Evolutionary conservation across 2,329 filamentous ascomycete genomes (phyloP).

Genomic region (Hortaea sp.): DNA sequence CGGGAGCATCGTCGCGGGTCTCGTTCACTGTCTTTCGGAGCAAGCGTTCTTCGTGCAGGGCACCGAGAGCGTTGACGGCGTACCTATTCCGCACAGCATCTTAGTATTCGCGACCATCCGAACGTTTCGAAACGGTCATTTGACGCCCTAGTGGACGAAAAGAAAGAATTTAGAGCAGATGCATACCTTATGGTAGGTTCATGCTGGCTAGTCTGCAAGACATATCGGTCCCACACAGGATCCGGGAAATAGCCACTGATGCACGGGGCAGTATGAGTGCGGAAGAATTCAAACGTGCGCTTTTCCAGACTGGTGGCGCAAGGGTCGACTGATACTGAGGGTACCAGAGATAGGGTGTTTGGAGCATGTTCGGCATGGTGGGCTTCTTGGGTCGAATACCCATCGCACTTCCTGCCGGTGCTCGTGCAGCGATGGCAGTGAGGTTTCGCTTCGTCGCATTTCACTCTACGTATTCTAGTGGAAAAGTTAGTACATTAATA

Average conservation of each 20-base stretch:
- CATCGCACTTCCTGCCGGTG: slow-evolving; percentile 48
- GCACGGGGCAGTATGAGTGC: slow-evolving; percentile 15
- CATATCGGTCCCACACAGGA: slow-evolving; percentile 19
- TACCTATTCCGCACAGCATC: slow-evolving; percentile 6
- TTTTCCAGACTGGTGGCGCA: slow-evolving; percentile 10
- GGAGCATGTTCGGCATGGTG: too few species aligned
- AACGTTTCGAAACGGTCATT: background rate
- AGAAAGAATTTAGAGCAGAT: background rate
- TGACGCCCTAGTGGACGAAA: background rate
- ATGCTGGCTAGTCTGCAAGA: slow-evolving; percentile 21
- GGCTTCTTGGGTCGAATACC: slow-evolving; percentile 28
- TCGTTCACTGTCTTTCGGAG: slow-evolving; percentile 9
- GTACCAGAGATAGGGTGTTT: too few species aligned
- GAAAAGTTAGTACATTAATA: background rate
- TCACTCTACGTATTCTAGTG: slow-evolving; percentile 44
- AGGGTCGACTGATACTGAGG: too few species aligned
- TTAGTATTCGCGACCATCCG: background rate
- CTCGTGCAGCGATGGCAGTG: slow-evolving; percentile 44
- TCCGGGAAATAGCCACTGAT: slow-evolving; percentile 23
- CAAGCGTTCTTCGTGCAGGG: slow-evolving; percentile 20
- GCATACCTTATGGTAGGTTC: slow-evolving; percentile 18
- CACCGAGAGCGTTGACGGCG: slow-evolving; percentile 23
- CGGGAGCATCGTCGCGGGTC: slow-evolving; percentile 10
- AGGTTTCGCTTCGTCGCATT: slow-evolving; percentile 48
- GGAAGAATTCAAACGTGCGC: slow-evolving; percentile 22